These are phyloP conservation scores for Backusella morwellensis DNA, from an alignment of 192 early-diverging fungal genomes.

Conservation along the genomic window DNA sequence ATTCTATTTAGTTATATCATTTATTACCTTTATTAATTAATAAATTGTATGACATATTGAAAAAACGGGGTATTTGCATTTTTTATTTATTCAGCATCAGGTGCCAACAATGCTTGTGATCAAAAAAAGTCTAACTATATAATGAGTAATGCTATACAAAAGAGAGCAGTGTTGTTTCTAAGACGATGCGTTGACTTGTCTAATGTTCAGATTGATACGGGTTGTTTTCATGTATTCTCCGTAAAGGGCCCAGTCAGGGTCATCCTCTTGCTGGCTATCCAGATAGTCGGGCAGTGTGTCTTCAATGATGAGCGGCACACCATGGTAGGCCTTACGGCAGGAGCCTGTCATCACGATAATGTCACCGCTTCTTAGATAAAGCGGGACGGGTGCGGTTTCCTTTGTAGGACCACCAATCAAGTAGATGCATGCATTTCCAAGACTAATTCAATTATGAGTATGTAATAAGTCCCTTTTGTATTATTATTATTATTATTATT, in stretches of 20 bases:
- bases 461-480: not conserved
- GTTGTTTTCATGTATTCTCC: conserved; percentile 64
- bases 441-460: conserved; percentile 32
- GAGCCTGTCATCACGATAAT: conserved; percentile 84
- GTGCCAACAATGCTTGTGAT: no score
- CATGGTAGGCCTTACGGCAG: conserved; percentile 77
- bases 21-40: no score
- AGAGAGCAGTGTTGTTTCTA: no score
- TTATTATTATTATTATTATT: no score
- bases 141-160: no score
- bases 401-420: conserved; percentile 75
- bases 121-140: no score
- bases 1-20: no score
- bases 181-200: conserved; percentile 59
- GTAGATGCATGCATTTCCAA: conserved; percentile 77
- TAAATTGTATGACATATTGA: no score
- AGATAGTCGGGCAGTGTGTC: conserved; percentile 69
- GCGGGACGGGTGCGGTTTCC: conserved; percentile 65
- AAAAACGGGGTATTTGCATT: no score
- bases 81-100: no score
- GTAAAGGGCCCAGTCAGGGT: conserved; percentile 66
- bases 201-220: conserved; percentile 88
- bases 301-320: conserved; percentile 80
- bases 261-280: conserved; percentile 28
- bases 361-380: conserved; percentile 85